Evolutionary conservation across 2,329 filamentous ascomycete genomes (phyloP).

Genomic region (Aspergillus sp.): DNA sequence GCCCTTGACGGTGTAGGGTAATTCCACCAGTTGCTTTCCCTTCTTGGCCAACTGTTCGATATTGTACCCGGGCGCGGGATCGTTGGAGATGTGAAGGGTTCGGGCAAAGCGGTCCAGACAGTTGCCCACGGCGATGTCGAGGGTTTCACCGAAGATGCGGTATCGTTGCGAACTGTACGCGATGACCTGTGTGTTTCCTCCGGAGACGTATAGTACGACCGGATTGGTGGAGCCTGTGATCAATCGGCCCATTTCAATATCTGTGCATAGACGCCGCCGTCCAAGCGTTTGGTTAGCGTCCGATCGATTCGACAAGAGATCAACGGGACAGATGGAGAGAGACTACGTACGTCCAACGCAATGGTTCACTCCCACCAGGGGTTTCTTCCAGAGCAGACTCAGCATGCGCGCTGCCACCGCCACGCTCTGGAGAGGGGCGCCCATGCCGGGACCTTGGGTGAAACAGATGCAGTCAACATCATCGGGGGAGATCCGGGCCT

Average conservation of each 20-base stretch:
- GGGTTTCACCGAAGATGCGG: constrained; percentile 94
- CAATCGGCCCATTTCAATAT: constrained; percentile 96
- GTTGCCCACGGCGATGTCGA: constrained; percentile 97
- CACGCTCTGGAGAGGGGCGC: constrained; percentile 81
- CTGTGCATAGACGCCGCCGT: constrained; percentile 24
- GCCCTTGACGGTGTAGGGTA: constrained; percentile 95
- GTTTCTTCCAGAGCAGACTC: constrained; percentile 77
- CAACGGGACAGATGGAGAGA: not conserved
- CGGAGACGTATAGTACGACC: constrained; percentile 91
- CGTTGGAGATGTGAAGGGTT: constrained; percentile 86
- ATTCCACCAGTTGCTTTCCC: constrained; percentile 69
- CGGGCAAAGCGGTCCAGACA: constrained; percentile 94
- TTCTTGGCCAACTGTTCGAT: constrained; percentile 90
- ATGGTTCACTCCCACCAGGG: constrained; percentile 94
- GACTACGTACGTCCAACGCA: constrained; percentile 71
- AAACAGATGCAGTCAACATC: constrained; percentile 93
- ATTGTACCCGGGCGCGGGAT: constrained; percentile 95
- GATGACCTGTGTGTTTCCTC: constrained; percentile 97
- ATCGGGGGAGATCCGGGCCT: constrained; percentile 58
- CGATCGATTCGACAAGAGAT: not conserved
- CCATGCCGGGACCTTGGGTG: constrained; percentile 95
- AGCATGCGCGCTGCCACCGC: constrained; percentile 82
- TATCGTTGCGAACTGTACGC: constrained; percentile 93
- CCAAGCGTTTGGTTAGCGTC: constrained; percentile 2
- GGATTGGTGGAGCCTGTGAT: constrained; percentile 90